A percentile compares a stretch with the other conserved stretches of the same genome.
phyloP scores from a whole-genome alignment of 176 grass and related monocot species.

The Thinopyrum elongatum region DNA sequence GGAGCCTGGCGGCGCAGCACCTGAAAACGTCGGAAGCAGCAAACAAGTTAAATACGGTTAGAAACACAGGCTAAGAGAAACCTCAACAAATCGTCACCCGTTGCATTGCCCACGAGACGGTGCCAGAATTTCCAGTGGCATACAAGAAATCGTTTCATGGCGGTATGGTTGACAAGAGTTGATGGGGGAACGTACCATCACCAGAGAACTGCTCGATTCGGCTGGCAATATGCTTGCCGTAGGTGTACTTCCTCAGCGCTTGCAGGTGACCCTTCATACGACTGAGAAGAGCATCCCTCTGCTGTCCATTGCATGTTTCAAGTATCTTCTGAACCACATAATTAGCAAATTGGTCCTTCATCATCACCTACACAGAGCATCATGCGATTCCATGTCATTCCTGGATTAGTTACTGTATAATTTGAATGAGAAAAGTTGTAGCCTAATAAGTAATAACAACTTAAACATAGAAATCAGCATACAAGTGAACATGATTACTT shows the following conservation, averaged over 20 bases:
- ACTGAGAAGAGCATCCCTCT: conserved; percentile 47
- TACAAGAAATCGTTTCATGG: neutral
- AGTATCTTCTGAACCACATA: conserved; percentile 88
- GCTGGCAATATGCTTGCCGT: conserved; percentile 67
- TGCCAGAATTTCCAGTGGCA: neutral
- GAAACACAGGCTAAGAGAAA: neutral
- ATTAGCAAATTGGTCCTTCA: conserved; percentile 86
- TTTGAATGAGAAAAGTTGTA: neutral
- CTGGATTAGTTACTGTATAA: neutral
- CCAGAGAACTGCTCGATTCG: conserved; percentile 60
- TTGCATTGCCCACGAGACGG: too few species aligned
- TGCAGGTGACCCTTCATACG: conserved; percentile 53
- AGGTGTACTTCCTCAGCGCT: conserved; percentile 71
- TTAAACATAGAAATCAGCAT: neutral
- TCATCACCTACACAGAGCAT: conserved; percentile 37
- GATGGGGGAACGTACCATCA: conserved; percentile 37
- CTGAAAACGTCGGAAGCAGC: neutral
- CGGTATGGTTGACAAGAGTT: neutral
- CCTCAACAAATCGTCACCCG: too few species aligned
- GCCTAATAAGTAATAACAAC: conserved; percentile 26
- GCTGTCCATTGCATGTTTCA: conserved; percentile 45
- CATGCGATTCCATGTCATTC: neutral
- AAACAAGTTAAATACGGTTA: neutral
- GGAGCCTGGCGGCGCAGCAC: neutral
- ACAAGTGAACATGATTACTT: neutral